Percentiles rank a stretch among this genome's conserved stretches.
Conservation (phyloP, 371 early-diverging fungal species). For the Syncephalastrum monosporum region DNA sequence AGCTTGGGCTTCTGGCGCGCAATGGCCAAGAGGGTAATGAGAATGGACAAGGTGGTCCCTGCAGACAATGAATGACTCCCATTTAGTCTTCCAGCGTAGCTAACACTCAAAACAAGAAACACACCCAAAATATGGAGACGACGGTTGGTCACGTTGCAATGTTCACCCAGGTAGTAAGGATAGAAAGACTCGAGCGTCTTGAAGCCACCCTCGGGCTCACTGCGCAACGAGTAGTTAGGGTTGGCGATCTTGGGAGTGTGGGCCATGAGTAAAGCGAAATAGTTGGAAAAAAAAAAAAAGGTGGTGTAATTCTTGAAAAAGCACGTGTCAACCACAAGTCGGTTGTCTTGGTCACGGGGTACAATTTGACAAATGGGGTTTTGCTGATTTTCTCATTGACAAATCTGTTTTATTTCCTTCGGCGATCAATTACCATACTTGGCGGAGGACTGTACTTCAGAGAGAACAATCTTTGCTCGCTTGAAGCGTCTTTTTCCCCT, state of each 20-base stretch:
- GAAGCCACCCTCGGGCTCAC: slow-evolving; percentile 50
- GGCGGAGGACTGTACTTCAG: background rate
- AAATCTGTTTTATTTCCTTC: background rate
- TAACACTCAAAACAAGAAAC: background rate
- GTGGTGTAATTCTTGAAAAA: background rate
- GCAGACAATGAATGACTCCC: background rate
- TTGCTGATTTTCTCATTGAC: background rate
- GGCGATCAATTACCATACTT: background rate
- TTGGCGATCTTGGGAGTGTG: slow-evolving; percentile 32
- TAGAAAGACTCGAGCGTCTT: slow-evolving; percentile 58
- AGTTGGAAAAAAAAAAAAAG: slow-evolving; percentile 1
- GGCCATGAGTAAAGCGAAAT: background rate
- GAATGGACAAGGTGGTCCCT: slow-evolving; percentile 34
- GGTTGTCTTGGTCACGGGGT: no score
- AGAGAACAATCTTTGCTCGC: background rate
- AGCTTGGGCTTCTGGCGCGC: slow-evolving; percentile 22
- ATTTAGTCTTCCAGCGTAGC: background rate
- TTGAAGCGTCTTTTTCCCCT: background rate
- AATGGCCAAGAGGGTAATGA: slow-evolving; percentile 19
- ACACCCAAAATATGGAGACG: slow-evolving; percentile 57
- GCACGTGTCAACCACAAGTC: no score
- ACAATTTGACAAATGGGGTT: background rate
- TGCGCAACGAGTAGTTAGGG: slow-evolving; percentile 52
- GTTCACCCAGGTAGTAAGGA: slow-evolving; percentile 70
- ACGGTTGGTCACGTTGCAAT: slow-evolving; percentile 54